A percentile compares a stretch with the other conserved stretches of the same genome.
Evolutionary conservation across 257 asterid genomes (phyloP).

Genomic region (Jasminum sambac): DNA sequence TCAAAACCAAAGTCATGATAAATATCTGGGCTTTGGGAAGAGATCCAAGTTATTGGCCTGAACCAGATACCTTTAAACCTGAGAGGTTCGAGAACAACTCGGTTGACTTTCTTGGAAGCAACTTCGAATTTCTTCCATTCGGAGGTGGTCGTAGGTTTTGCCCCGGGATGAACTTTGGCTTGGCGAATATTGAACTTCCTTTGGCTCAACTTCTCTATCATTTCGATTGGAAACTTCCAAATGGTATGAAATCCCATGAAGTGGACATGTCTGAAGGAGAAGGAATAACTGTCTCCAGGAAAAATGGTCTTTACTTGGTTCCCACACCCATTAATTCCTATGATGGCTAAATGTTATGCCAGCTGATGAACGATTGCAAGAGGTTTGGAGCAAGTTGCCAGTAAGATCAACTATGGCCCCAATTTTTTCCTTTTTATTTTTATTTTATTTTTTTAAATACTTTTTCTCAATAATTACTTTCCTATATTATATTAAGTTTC

Average conservation of each 20-base stretch:
- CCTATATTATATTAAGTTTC: too few relatives aligned
- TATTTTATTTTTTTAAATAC: too few relatives aligned
- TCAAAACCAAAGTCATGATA: conserved; percentile 2
- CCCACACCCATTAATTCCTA: neutral
- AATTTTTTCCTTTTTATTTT: too few relatives aligned
- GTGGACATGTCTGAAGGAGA: neutral
- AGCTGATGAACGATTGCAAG: neutral
- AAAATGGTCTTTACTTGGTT: conserved; percentile 1
- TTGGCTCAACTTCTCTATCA: conserved; percentile 7
- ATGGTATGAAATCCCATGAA: neutral
- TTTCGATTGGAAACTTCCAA: neutral
- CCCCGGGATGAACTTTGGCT: conserved; percentile 1
- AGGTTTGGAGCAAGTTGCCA: neutral
- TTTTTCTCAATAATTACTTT: too few relatives aligned
- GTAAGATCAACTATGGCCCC: neutral
- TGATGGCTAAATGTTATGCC: neutral
- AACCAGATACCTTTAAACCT: neutral
- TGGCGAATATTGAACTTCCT: neutral
- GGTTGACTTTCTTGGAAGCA: neutral
- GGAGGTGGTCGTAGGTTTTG: neutral
- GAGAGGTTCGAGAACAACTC: neutral
- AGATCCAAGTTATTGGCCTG: neutral
- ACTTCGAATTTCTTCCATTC: neutral
- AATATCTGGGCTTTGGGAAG: neutral
- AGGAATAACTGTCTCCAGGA: neutral